Percentiles rank a stretch among this genome's conserved stretches.
These are phyloP conservation scores for Penicillium frequentans DNA, from an alignment of 2,329 filamentous ascomycete genomes.

Conservation along the genomic window DNA sequence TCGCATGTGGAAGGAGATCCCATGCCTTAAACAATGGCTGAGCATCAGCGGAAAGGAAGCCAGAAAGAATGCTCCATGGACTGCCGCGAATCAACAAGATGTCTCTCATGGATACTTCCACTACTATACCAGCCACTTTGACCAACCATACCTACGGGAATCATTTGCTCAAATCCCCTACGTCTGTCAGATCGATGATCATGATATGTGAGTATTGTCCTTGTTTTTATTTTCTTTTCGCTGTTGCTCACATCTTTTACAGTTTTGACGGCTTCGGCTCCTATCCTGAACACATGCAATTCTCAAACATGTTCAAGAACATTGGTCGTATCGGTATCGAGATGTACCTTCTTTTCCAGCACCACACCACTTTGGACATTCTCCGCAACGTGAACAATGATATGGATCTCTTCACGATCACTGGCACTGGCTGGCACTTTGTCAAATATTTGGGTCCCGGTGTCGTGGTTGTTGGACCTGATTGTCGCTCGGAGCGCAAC, in stretches of 20 bases:
- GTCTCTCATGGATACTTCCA: slow-evolving; percentile 97
- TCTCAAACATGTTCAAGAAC: slow-evolving; percentile 96
- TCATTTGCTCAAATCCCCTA: slow-evolving; percentile 98
- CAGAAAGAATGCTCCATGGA: slow-evolving; percentile 87
- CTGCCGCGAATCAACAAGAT: slow-evolving; percentile 91
- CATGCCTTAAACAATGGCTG: slow-evolving; percentile 91
- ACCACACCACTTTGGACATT: slow-evolving; percentile 93
- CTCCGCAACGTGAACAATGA: slow-evolving; percentile 86
- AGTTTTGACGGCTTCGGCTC: slow-evolving; percentile 97
- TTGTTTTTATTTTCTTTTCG: not conserved
- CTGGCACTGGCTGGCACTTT: slow-evolving; percentile 97
- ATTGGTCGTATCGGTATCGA: slow-evolving; percentile 93
- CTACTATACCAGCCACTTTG: slow-evolving; percentile 97
- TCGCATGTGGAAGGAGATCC: slow-evolving; percentile 92
- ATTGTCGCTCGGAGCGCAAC: slow-evolving; percentile 88
- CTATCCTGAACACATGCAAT: slow-evolving; percentile 98
- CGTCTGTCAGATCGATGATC: slow-evolving; percentile 88
- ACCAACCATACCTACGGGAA: slow-evolving; percentile 90
- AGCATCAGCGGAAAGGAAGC: slow-evolving; percentile 90
- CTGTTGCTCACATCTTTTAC: not conserved
- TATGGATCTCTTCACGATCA: slow-evolving; percentile 91
- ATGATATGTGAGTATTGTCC: slow-evolving; percentile 81
- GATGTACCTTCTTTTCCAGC: slow-evolving; percentile 98
- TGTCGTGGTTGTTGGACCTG: slow-evolving; percentile 83
- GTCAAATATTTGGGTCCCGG: slow-evolving; percentile 93